Conservation (phyloP, 2,329 filamentous ascomycete species). For the Pseudogymnoascus sp. region DNA sequence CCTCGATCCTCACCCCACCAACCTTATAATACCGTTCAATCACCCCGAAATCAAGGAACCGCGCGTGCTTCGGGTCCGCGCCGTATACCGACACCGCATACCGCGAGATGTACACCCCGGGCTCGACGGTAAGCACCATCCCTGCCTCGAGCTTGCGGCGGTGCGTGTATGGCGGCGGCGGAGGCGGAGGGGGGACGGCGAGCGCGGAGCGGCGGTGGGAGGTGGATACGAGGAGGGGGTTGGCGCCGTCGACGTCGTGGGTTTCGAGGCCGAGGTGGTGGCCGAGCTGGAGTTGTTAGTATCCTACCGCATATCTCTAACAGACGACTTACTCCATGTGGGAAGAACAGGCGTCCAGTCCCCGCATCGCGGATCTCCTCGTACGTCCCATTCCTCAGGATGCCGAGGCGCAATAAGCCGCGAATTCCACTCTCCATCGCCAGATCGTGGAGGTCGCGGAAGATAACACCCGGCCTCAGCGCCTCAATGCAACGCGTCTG, state of each 20-base stretch:
- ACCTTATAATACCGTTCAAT: constrained; percentile 67
- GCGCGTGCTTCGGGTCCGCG: constrained; percentile 47
- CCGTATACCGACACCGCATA: constrained; percentile 68
- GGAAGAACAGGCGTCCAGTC: constrained; percentile 56
- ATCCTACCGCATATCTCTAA: background rate
- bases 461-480: constrained; percentile 62
- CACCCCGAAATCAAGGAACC: constrained; percentile 58
- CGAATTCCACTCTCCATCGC: constrained; percentile 66
- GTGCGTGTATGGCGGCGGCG: background rate
- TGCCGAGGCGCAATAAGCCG: constrained; percentile 63
- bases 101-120: constrained; percentile 68
- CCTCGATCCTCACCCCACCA: constrained; percentile 88
- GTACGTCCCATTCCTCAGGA: constrained; percentile 57
- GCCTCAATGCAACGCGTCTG: constrained; percentile 65
- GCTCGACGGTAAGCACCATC: constrained; percentile 74
- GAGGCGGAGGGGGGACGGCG: background rate
- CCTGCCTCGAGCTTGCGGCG: background rate
- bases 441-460: constrained; percentile 63
- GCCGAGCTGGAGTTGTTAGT: constrained; percentile 33
- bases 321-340: constrained; percentile 42
- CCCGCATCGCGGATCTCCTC: constrained; percentile 47
- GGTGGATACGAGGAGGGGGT: constrained; percentile 29
- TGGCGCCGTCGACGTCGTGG: constrained; percentile 48
- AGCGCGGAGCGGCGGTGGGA: background rate
- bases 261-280: constrained; percentile 61